Evolutionary conservation across 163 green algal species (phyloP), one percentile per base, ranked within the genome.

Genomic region (Chlamydomonas reinhardtii): DNA sequence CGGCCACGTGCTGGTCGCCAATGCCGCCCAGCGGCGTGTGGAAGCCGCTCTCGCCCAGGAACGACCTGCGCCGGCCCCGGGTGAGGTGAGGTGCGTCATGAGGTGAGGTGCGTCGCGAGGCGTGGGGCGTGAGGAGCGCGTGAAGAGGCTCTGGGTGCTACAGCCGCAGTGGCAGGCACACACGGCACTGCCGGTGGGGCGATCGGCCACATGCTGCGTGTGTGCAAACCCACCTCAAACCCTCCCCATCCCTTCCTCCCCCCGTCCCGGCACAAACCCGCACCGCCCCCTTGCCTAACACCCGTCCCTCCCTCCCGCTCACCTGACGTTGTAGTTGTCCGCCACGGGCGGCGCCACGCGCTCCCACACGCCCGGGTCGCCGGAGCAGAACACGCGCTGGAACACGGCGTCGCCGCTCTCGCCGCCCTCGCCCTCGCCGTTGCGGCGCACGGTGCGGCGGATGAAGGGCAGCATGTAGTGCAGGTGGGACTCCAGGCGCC

Each of bases 391-490:
- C 24, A 66, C 24, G 24, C 25, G 61, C 61, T n/a, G 61, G 61
- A 66, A 66, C 6, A 12, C 6, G 9, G 14, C 31, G 4, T 32
- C 29, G 62, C 12, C 31, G 2, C 22, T 48, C 31, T 24, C 31
- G 27, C 27, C 31, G 16, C 0, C 66, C 14, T 31, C 52, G 35
- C 22, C 22, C 9, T 5, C 4, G 11, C 16, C 9, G 17, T 54
- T 17, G 29, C 43, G 73, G 14, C 48, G n/a, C 29, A 29, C 4
- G 52, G 68, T 68, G 52, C 5, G 27, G 14, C 39, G 15, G n/a
- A 69, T 69, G 73, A 79, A 54, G 52, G 68, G 48, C n/a, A 79
- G 25, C 73, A 79, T 79, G 73, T 69, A 52, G 73, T 69, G 68
- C 52, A 31, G 68, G 48, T 39, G 8, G 22, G 39, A 11, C 72